Conservation (phyloP, 2,329 filamentous ascomycete genomes). For the Cercospora citrullina region DNA sequence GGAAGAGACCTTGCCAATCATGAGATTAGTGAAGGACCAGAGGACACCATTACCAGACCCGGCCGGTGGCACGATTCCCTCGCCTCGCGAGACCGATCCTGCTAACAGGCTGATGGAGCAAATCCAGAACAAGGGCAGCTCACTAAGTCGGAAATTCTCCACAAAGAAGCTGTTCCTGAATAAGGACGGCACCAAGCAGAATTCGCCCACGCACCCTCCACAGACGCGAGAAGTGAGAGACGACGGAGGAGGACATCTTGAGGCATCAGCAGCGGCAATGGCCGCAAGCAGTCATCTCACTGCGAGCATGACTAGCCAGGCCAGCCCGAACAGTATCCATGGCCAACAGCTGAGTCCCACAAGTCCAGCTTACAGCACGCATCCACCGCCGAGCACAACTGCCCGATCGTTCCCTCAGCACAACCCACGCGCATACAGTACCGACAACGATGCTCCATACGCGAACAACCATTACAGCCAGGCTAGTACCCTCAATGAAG, state of each 20-base stretch:
- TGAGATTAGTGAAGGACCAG: conserved; percentile 87
- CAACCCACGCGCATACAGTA: conserved; percentile 21
- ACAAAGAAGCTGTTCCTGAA: conserved; percentile 54
- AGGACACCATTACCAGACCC: conserved; percentile 77
- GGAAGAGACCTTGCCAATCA: conserved; percentile 86
- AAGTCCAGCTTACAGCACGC: conserved; percentile 49
- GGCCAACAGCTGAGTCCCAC: conserved; percentile 50
- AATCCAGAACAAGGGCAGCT: conserved; percentile 44
- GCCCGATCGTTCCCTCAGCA: conserved; percentile 36
- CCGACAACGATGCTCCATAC: conserved; percentile 31
- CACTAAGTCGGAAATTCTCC: conserved; percentile 54
- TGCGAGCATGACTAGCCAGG: conserved; percentile 48
- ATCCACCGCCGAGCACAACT: conserved; percentile 31
- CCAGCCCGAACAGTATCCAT: conserved; percentile 43
- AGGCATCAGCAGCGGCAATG: conserved; percentile 53
- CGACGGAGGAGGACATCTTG: conserved; percentile 40
- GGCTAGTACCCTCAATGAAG: conserved; percentile 26
- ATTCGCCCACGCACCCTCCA: conserved; percentile 51
- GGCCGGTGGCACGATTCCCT: conserved; percentile 36
- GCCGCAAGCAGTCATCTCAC: conserved; percentile 54
- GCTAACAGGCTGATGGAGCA: conserved; percentile 30
- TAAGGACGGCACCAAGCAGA: conserved; percentile 49
- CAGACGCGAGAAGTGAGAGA: conserved; percentile 37
- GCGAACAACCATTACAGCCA: conserved; percentile 32
- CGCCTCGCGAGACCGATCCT: conserved; percentile 36